Base-by-base conservation (phyloP, 192 early-diverging fungal species). In the Geranomyces variabilis region DNA sequence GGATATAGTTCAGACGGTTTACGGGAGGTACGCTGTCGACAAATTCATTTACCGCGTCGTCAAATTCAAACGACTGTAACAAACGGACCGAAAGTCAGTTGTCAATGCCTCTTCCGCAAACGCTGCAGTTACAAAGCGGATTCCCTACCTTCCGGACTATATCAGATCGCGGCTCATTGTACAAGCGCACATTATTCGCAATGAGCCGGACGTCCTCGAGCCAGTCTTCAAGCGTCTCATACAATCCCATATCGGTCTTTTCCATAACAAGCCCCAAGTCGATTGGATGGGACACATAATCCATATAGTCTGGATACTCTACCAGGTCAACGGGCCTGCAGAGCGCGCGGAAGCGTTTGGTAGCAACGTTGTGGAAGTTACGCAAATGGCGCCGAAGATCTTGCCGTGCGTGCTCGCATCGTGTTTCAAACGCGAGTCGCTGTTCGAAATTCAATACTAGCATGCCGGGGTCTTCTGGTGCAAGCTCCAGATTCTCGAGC, bases 301-400 rank as follows among this genome's bases (percentile, higher is more conserved):
- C 73, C 45, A 82, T 75, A 67, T 85, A 90, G 26, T 78, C 83
- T 1, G 74, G 77, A 57, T 75, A 75, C 51, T 75, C 67, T 47
- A 82, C 78, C 1, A 71, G 70, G 41, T 80, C 83, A 12, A 84
- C 84, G 10, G 86, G 84, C 22, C 74, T 49, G 22, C 51, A 71
- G 65, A 80, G 79, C 44, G 31, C 33, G 29, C 73, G 46, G 45
- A 41, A 70, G 47, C 47, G 69, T 10, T 69, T 70, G 48, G 88
- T 84, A 51, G 73, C 77, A 26, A 88, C 55, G n/a, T 83, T 80
- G 29, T 82, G 73, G 30, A 90, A 85, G 13, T 67, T 70, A 0
- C 89, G 80, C 19, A 90, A 76, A 41, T 79, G 79, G 33, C 80
- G 77, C n/a, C 85, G 78, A 15, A 90, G 71, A 63, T 89, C 83